A percentile compares a stretch with the other conserved stretches of the same genome.
These are phyloP conservation scores for Bimuria novae-zelandiae DNA, from an alignment of 2,329 filamentous ascomycete species.

Conservation along the genomic window DNA sequence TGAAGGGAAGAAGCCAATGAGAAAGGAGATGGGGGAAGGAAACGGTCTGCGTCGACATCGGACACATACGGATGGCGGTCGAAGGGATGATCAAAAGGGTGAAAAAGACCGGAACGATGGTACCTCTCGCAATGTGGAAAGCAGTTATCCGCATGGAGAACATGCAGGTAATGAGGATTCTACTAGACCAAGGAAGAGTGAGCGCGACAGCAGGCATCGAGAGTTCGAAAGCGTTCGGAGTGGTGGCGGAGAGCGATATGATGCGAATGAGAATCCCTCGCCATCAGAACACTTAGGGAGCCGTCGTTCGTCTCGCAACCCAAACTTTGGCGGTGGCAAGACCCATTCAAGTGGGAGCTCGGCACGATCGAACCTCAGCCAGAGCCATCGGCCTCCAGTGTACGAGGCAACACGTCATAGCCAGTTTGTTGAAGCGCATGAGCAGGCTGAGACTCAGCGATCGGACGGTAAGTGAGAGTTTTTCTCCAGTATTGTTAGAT, in stretches of 20 bases:
- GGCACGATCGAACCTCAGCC: not conserved
- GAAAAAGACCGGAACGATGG: no score
- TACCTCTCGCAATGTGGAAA: no score
- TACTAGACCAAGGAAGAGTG: not conserved
- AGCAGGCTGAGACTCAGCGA: not conserved
- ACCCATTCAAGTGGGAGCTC: not conserved
- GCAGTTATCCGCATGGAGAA: no score
- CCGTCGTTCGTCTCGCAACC: not conserved
- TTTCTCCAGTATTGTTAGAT: not conserved
- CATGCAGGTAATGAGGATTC: no score
- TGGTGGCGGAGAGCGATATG: not conserved
- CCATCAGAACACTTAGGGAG: not conserved
- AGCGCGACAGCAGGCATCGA: no score
- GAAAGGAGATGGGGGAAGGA: no score
- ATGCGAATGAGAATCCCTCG: not conserved
- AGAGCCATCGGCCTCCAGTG: not conserved
- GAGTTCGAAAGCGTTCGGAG: no score
- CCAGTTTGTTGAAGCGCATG: not conserved
- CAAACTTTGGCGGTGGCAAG: not conserved
- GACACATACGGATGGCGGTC: no score
- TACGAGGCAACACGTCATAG: constrained; percentile 1
- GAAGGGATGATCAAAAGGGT: no score
- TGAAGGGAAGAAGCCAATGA: not conserved
- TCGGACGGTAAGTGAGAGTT: not conserved
- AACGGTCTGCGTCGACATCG: not conserved